Conservation (phyloP, 2,329 filamentous ascomycete species). For the Cladorrhinum sp. region DNA sequence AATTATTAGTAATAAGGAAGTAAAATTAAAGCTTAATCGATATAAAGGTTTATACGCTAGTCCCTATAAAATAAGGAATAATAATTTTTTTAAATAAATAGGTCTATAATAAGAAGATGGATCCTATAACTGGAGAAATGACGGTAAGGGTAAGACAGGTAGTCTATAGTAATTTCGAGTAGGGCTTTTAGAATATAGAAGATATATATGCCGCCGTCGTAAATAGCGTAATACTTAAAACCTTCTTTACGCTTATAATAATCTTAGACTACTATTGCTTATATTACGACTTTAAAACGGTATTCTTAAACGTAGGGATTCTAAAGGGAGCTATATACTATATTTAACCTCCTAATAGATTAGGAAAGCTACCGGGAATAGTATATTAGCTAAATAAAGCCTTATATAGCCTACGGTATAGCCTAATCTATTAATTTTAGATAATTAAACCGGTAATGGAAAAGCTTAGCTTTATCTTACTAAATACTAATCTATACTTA, state of each 20-base stretch:
- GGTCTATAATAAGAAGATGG: constrained; percentile 4
- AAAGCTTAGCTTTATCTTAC: too few relatives aligned
- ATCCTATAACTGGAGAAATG: neutral
- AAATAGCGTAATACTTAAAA: neutral
- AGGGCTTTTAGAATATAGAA: neutral
- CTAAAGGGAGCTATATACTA: too few relatives aligned
- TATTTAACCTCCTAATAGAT: too few relatives aligned
- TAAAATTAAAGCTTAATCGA: neutral
- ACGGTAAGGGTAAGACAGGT: neutral
- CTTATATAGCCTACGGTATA: too few relatives aligned
- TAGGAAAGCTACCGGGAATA: too few relatives aligned
- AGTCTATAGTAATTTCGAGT: constrained; percentile 7
- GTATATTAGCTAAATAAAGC: too few relatives aligned
- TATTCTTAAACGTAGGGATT: neutral
- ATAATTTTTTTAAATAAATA: neutral
- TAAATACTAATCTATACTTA: too few relatives aligned
- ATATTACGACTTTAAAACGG: constrained; percentile 1
- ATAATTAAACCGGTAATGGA: too few relatives aligned
- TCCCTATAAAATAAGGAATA: neutral
- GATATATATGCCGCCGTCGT: constrained; percentile 3
- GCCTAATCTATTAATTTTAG: too few relatives aligned
- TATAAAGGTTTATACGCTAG: neutral
- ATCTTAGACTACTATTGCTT: neutral
- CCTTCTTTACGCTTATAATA: neutral
- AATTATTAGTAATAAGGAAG: neutral